Percentiles rank a stretch among this genome's conserved stretches.
phyloP scores from a whole-genome alignment of 768 basidiomycete genomes.

The Boletus pseudo-olivaceus region DNA sequence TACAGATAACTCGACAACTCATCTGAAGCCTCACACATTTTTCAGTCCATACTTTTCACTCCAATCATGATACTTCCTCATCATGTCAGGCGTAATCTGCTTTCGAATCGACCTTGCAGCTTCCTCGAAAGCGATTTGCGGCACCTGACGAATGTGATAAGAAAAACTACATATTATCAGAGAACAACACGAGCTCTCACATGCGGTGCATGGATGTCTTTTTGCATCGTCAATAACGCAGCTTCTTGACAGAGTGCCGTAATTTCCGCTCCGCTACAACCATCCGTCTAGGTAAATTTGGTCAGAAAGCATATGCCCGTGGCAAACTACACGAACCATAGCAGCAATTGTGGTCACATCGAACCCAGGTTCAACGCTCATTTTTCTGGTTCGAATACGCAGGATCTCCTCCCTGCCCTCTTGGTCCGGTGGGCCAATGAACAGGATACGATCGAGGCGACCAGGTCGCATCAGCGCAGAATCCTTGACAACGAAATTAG shows the following conservation, averaged over 20 bases:
- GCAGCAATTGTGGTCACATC: slow-evolving; percentile 64
- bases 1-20: background rate
- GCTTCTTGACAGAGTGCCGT: slow-evolving; percentile 93
- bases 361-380: slow-evolving; percentile 75
- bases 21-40: slow-evolving; percentile 3
- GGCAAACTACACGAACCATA: slow-evolving; percentile 44
- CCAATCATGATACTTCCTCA: slow-evolving; percentile 75
- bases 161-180: background rate
- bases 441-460: slow-evolving; percentile 88
- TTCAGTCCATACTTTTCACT: slow-evolving; percentile 32
- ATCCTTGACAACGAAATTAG: slow-evolving; percentile 52
- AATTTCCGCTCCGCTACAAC: slow-evolving; percentile 96
- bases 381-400: slow-evolving; percentile 66
- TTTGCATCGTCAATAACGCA: slow-evolving; percentile 87
- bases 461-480: slow-evolving; percentile 94
- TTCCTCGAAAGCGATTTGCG: slow-evolving; percentile 64
- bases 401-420: slow-evolving; percentile 82
- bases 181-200: slow-evolving; percentile 43
- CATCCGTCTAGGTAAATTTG: slow-evolving; percentile 62
- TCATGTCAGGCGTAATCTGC: slow-evolving; percentile 81
- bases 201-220: slow-evolving; percentile 70
- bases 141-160: slow-evolving; percentile 50
- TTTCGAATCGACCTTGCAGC: slow-evolving; percentile 70
- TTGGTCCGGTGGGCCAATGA: slow-evolving; percentile 88
- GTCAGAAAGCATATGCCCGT: slow-evolving; percentile 4